Evolutionary conservation across 2,329 filamentous ascomycete genomes (phyloP).

Genomic region (Pyrenochaeta sp.): DNA sequence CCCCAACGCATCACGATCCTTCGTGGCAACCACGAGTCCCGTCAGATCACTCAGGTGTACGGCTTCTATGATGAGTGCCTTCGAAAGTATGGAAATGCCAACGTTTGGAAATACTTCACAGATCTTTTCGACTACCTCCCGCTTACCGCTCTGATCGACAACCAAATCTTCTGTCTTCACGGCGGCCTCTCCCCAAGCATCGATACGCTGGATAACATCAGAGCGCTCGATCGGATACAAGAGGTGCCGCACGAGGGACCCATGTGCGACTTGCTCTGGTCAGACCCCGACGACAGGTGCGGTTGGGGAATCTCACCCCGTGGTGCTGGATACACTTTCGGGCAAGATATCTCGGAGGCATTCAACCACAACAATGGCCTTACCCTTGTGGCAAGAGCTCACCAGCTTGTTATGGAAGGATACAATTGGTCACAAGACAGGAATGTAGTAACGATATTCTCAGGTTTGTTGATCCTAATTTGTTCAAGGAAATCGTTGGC

Average conservation of each 20-base stretch:
- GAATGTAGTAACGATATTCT: constrained; percentile 99
- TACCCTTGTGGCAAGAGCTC: constrained; percentile 92
- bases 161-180: constrained; percentile 76
- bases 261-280: constrained; percentile 80
- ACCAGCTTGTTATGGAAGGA: constrained; percentile 99
- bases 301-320: constrained; percentile 96
- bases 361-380: constrained; percentile 99
- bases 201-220: constrained; percentile 75
- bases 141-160: constrained; percentile 75
- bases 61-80: constrained; percentile 81
- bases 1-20: constrained; percentile 98
- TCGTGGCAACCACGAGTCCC: constrained; percentile 85
- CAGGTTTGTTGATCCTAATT: too few species aligned
- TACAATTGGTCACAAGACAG: constrained; percentile 99
- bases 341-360: constrained; percentile 96
- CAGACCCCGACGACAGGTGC: constrained; percentile 93
- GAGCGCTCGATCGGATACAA: constrained; percentile 59
- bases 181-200: constrained; percentile 77
- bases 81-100: constrained; percentile 78
- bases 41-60: constrained; percentile 80
- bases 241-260: constrained; percentile 80
- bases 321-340: constrained; percentile 94
- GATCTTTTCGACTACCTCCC: constrained; percentile 81
- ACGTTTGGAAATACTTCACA: constrained; percentile 80
- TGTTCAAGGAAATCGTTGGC: too few species aligned